Evolutionary conservation across 768 basidiomycete species (phyloP).

Genomic region (Cystofilobasidium capitatum): DNA sequence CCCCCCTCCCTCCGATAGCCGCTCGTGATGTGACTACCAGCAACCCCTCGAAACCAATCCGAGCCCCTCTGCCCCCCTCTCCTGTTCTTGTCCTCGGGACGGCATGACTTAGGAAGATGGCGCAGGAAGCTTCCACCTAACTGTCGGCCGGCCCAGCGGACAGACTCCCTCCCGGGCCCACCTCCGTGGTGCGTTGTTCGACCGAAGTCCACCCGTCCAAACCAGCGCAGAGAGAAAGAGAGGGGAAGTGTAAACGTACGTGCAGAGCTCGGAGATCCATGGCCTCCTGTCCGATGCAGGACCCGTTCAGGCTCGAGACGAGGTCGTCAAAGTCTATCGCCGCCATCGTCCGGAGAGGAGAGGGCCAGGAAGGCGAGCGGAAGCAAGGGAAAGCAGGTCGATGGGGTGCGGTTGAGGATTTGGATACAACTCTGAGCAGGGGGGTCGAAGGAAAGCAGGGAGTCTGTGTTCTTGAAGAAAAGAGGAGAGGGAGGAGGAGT

Average conservation of each 20-base stretch:
- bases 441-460: too few relatives aligned
- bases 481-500: too few relatives aligned
- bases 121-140: too few relatives aligned
- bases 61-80: neutral
- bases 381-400: too few relatives aligned
- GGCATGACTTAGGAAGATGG: neutral
- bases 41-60: neutral
- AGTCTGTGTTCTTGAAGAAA: too few relatives aligned
- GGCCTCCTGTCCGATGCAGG: constrained; percentile 23
- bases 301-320: constrained; percentile 22
- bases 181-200: neutral
- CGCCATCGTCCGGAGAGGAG: constrained; percentile 1
- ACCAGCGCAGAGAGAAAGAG: neutral
- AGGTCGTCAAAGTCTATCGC: constrained; percentile 27
- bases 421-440: too few relatives aligned
- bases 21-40: too few relatives aligned
- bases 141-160: too few relatives aligned
- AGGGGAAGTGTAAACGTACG: neutral
- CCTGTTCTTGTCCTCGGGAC: neutral
- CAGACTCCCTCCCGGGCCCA: too few relatives aligned
- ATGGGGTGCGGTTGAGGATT: too few relatives aligned
- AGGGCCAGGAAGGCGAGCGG: neutral
- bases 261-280: constrained; percentile 24
- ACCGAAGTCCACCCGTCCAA: neutral
- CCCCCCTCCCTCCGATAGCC: neutral